A percentile compares a stretch with the other conserved stretches of the same genome.
These are phyloP conservation scores for Xanthoceras sorbifolium DNA, from an alignment of 345 rosid species.

Conservation along the genomic window DNA sequence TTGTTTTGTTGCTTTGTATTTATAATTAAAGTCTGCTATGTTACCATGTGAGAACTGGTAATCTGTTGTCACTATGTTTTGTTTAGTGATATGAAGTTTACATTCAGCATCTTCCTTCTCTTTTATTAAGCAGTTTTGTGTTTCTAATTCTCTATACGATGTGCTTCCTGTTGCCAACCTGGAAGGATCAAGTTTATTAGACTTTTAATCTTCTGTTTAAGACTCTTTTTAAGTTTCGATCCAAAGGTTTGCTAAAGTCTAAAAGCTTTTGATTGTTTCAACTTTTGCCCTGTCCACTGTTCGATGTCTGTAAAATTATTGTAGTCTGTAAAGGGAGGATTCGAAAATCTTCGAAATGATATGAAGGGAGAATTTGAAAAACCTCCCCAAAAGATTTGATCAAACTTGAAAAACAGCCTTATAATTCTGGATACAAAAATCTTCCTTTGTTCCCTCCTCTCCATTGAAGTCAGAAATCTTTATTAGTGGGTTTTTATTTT, in stretches of 20 bases:
- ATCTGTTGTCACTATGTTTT: conserved; percentile 1
- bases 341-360: too few species aligned
- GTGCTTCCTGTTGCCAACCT: too few species aligned
- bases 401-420: neutral
- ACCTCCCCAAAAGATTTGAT: neutral
- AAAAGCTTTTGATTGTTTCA: too few species aligned
- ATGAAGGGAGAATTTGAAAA: neutral
- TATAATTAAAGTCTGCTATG: neutral
- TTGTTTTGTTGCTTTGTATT: conserved; percentile 18
- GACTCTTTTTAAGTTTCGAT: too few species aligned
- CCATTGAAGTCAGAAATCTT: neutral
- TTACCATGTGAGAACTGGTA: conserved; percentile 14
- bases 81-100: neutral
- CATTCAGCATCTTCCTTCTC: neutral
- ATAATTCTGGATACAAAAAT: too few species aligned
- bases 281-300: too few species aligned
- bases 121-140: neutral
- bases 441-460: neutral
- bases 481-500: neutral
- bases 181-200: too few species aligned
- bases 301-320: too few species aligned
- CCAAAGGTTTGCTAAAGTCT: too few species aligned
- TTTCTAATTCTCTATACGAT: neutral
- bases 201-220: too few species aligned
- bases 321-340: too few species aligned